Evolutionary conservation across 805 yeast genomes (phyloP).

Genomic region (Lipomyces spencermartinsiae): DNA sequence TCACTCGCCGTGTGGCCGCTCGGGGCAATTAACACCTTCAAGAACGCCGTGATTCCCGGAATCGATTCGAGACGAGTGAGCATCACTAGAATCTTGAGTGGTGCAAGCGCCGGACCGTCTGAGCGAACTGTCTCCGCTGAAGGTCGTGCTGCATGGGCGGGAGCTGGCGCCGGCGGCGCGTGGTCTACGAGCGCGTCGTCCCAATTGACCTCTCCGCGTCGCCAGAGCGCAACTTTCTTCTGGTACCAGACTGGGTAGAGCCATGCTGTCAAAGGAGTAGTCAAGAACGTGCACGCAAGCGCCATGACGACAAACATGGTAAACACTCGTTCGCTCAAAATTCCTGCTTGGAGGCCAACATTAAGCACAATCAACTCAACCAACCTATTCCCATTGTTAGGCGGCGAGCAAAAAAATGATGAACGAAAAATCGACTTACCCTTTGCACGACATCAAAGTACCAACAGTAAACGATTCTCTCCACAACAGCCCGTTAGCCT

Average conservation of each 20-base stretch:
- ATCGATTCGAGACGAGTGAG: conserved; percentile 4
- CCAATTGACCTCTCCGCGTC: conserved; percentile 3
- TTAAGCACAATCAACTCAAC: conserved; percentile 35
- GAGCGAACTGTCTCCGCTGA: background rate
- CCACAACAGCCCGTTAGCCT: conserved; percentile 66
- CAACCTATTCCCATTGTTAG: background rate
- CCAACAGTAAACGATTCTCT: conserved; percentile 81
- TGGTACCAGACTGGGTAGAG: conserved; percentile 56
- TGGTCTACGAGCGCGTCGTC: background rate
- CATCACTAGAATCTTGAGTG: background rate
- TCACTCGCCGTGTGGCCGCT: background rate
- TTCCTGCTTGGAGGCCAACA: conserved; percentile 69
- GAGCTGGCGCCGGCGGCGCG: background rate
- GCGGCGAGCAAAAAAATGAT: background rate
- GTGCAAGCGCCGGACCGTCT: background rate
- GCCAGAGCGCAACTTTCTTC: conserved; percentile 9
- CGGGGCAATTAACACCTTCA: background rate
- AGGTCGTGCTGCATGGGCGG: background rate
- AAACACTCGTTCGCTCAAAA: conserved; percentile 66
- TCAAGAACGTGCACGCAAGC: conserved; percentile 73
- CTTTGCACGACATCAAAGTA: conserved; percentile 84
- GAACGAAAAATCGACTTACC: conserved; percentile 45
- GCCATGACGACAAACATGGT: conserved; percentile 89
- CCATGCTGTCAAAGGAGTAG: conserved; percentile 73
- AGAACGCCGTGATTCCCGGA: background rate